These are phyloP conservation scores for Remersonia thermophila DNA, from an alignment of 2,329 filamentous ascomycete species.

Conservation along the genomic window DNA sequence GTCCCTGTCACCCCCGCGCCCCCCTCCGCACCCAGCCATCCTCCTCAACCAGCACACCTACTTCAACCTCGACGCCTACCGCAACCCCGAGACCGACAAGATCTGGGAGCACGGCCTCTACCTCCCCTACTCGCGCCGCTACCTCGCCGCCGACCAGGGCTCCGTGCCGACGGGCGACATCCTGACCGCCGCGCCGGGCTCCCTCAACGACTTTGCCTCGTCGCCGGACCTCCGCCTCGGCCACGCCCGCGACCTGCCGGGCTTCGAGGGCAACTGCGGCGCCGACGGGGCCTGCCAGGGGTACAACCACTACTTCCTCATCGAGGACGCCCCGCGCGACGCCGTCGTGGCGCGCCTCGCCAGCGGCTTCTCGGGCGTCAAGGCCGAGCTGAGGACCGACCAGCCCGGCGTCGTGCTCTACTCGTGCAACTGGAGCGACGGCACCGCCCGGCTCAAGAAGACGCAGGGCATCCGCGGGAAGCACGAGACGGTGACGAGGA, in stretches of 20 bases:
- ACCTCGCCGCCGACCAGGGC: slow-evolving; percentile 42
- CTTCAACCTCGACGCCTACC: slow-evolving; percentile 56
- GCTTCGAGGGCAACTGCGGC: slow-evolving; percentile 49
- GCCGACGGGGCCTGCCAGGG: slow-evolving; percentile 54
- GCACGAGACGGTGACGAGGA: slow-evolving; percentile 38
- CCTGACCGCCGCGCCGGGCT: slow-evolving; percentile 38
- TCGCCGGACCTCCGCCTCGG: slow-evolving; percentile 47
- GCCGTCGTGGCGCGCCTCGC: slow-evolving; percentile 42
- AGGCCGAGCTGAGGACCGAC: slow-evolving; percentile 56
- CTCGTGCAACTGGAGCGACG: slow-evolving; percentile 47
- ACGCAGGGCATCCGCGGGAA: slow-evolving; percentile 39
- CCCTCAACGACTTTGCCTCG: slow-evolving; percentile 56
- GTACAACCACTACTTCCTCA: slow-evolving; percentile 51
- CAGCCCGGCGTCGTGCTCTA: slow-evolving; percentile 62
- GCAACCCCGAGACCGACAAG: slow-evolving; percentile 40
- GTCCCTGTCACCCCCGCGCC: no score
- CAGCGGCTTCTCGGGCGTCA: slow-evolving; percentile 53
- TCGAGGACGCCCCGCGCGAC: slow-evolving; percentile 28
- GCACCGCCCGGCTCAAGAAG: slow-evolving; percentile 40
- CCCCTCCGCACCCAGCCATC: no score
- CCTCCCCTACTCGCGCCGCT: slow-evolving; percentile 48
- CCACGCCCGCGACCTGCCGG: slow-evolving; percentile 41
- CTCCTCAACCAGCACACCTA: slow-evolving; percentile 56
- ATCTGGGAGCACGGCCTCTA: slow-evolving; percentile 52
- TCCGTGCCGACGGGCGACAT: slow-evolving; percentile 51